Base-by-base conservation (phyloP, 345 rosid genomes). In the Isatis tinctoria region DNA sequence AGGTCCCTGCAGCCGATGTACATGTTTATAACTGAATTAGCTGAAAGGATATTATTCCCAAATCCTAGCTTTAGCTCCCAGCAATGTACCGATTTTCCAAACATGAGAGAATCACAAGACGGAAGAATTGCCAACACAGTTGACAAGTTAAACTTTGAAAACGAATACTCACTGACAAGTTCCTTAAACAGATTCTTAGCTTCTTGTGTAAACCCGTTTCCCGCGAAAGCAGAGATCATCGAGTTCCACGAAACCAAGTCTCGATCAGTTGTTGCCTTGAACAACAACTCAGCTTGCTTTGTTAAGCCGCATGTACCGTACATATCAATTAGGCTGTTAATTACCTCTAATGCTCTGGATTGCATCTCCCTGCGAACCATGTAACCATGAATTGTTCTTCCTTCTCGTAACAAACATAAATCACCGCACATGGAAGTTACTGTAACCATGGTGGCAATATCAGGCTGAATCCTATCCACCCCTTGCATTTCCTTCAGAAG, bases 181-280 rank as follows among this genome's bases (percentile, higher is more conserved):
- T 83, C 79, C 67, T 77, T 82, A 47, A 85, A 83, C 59, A 80
- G 60, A 64, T 40, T 73, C 69, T 75, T 82, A 67, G 85, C 87
- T 57, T 74, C 73, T 59, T 57, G 58, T 10, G 53, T 48, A 30
- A 51, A 60, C 35, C 78, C 81, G 14, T 74, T 81, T 51, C 65
- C 74, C 48, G 76, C 66, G 26, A 73, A 83, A 43, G 72, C 82
- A 73, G 83, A 81, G 60, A 84, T 83, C 81, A 81, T 81, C 5
- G 84, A 69, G 79, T 86, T 86, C 82, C 88, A 84, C 0, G 87
- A 81, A 32, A 86, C 82, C 59, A 80, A 32, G 74, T 86, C 90
- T 41, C 60, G 74, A 10, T 65, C 32, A 11, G 78, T 53, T 59
- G 61, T 48, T 37, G 39, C 58, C 62, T 65, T 65, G 54, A 85